A percentile compares a stretch with the other conserved stretches of the same genome.
Conservation (phyloP, 106 monocot species). For the Agapanthus africanus region DNA sequence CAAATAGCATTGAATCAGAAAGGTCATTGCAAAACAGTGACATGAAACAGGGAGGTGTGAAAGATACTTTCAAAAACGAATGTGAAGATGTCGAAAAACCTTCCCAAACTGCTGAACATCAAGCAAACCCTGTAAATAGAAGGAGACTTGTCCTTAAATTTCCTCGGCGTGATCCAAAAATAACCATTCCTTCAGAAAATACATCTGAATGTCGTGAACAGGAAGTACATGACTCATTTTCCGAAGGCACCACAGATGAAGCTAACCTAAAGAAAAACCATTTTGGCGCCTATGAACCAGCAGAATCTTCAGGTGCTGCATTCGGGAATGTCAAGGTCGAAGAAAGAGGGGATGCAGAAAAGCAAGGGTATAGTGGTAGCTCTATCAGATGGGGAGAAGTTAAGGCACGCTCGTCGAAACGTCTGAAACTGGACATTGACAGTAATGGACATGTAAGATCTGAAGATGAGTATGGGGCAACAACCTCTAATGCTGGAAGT, state of each 20-base stretch:
- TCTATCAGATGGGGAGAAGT: slow-evolving; percentile 93
- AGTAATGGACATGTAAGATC: slow-evolving; percentile 17
- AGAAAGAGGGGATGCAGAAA: slow-evolving; percentile 22
- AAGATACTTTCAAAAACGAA: slow-evolving; percentile 21
- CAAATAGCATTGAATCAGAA: slow-evolving; percentile 63
- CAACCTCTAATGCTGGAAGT: slow-evolving; percentile 13
- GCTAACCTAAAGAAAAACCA: slow-evolving; percentile 12
- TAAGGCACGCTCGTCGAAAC: slow-evolving; percentile 75
- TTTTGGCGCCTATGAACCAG: slow-evolving; percentile 13
- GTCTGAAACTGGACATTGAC: slow-evolving; percentile 29
- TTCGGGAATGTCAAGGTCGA: slow-evolving; percentile 7
- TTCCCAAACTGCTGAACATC: slow-evolving; percentile 22
- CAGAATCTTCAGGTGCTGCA: slow-evolving; percentile 16
- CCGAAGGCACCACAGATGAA: slow-evolving; percentile 13
- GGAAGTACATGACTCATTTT: slow-evolving; percentile 14
- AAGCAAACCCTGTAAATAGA: slow-evolving; percentile 22
- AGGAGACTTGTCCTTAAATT: slow-evolving; percentile 75
- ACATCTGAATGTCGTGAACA: slow-evolving; percentile 19
- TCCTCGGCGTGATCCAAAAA: slow-evolving; percentile 42
- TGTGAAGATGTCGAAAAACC: slow-evolving; percentile 27
- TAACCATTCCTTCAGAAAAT: slow-evolving; percentile 21
- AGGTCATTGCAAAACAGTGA: slow-evolving; percentile 18
- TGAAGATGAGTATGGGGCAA: slow-evolving; percentile 22
- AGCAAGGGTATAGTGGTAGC: slow-evolving; percentile 21
- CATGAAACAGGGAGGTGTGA: slow-evolving; percentile 23